Percentiles rank a stretch among this genome's conserved stretches.
Conservation (phyloP, 345 rosid genomes). For the Angophora floribunda region DNA sequence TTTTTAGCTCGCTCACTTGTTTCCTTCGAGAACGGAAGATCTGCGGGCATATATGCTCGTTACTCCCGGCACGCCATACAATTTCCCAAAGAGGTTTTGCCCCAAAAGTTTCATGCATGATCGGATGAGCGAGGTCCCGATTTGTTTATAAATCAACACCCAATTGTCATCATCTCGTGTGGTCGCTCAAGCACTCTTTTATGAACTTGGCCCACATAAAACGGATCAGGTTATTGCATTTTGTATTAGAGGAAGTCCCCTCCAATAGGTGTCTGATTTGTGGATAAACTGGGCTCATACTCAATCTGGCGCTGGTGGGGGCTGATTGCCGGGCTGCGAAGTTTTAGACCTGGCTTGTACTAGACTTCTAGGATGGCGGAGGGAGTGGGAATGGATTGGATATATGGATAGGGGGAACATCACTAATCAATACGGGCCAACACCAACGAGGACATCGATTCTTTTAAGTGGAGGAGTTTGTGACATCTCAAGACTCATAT, state of each 20-base stretch:
- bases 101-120: not conserved
- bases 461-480: not conserved
- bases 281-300: not conserved
- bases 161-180: not conserved
- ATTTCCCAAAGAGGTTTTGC: not conserved
- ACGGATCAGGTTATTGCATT: not conserved
- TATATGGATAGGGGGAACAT: not conserved
- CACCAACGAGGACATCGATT: not conserved
- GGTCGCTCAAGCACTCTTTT: not conserved
- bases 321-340: not conserved
- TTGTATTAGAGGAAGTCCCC: not conserved
- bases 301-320: not conserved
- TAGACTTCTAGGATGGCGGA: not conserved
- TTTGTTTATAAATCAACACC: not conserved
- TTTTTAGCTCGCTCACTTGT: not conserved
- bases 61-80: not conserved
- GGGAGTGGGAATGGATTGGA: not conserved
- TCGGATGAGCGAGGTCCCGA: not conserved
- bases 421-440: not conserved
- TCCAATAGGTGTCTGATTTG: not conserved
- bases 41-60: not conserved
- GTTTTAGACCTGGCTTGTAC: fast-evolving
- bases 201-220: not conserved
- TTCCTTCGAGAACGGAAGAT: not conserved
- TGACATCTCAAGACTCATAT: not conserved